Base-by-base conservation (phyloP, 257 asterid genomes). In the Petunia secreta region DNA sequence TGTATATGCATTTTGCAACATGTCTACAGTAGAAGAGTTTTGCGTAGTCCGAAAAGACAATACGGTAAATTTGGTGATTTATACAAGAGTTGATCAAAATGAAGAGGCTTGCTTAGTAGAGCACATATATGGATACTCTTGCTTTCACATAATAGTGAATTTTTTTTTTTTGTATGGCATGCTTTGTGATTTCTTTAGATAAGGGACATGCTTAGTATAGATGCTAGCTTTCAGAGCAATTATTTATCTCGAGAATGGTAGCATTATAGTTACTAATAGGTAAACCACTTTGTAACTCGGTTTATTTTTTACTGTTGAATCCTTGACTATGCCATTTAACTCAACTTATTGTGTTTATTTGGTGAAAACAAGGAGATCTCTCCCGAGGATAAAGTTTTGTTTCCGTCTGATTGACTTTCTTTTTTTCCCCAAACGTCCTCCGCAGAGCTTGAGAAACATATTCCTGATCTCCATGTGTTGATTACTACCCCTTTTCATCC, bases 401-500 rank as follows among this genome's bases (percentile, higher is more conserved):
- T 57, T 44, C 57, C 40, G 14, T 14, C 48, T 48, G 34, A 48
- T 48, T 8, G 8, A 0, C 34, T 13, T 2, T 8, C 16, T 43
- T 65, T 55, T 16, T 58, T 62, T 80, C 63, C 10, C 60, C 63
- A 73, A 69, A 40, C 75, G 85, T 57, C 53, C 62, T 11, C 55
- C 80, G 85, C 95, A 96, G 99, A 92, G 87, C 99, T 96, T 40
- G 99, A 96, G 87, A 94, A 92, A 74, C 99, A 94, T 85, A 88
- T 96, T 53, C 93, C 97, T 3, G 99, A 96, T 80, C 94, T 94
- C 79, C 95, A 96, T 40, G 99, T 96, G 83, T 82, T 96, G 87
- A 96, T 96, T 65, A 86, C 95, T 0, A 96, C 99, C 75, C 99
- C 99, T 7, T 96, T 96, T 87, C 99, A 96, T 88, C 99, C 98